Conservation (phyloP, 768 basidiomycete species). For the Cytidiella melzeri region DNA sequence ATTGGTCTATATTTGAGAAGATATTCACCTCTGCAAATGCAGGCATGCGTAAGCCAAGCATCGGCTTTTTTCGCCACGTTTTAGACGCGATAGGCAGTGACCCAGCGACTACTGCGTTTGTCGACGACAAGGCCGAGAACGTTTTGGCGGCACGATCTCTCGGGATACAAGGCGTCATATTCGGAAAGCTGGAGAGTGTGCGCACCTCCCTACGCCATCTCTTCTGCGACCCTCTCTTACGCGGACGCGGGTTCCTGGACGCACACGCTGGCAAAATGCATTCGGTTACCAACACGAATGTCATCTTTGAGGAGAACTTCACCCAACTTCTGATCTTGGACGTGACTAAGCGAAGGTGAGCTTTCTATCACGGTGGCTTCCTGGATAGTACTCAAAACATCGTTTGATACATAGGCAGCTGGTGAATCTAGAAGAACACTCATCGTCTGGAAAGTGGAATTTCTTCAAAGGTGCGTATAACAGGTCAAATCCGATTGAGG, state of each 20-base stretch:
- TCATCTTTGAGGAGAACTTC: constrained; percentile 45
- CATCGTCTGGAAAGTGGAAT: constrained; percentile 38
- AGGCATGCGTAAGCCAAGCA: constrained; percentile 51
- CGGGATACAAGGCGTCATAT: constrained; percentile 47
- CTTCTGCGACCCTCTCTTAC: constrained; percentile 38
- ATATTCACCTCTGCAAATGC: constrained; percentile 47
- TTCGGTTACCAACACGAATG: constrained; percentile 39
- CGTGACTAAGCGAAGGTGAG: constrained; percentile 39
- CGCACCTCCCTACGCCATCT: constrained; percentile 41
- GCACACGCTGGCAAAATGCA: constrained; percentile 34
- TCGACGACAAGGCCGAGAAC: constrained; percentile 58
- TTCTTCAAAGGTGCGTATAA: constrained; percentile 40
- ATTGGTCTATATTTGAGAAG: constrained; percentile 23
- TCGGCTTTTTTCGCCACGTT: constrained; percentile 47
- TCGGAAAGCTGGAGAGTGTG: constrained; percentile 33
- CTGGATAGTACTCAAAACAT: no score
- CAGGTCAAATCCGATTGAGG: no score
- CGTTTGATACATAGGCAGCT: constrained; percentile 29
- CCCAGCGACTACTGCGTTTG: constrained; percentile 43
- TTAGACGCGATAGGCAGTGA: constrained; percentile 38
- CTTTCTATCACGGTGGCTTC: no score
- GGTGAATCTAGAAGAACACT: constrained; percentile 33
- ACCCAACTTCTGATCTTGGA: constrained; percentile 55
- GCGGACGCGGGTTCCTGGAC: constrained; percentile 37
- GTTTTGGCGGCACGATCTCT: constrained; percentile 51